These are phyloP conservation scores for Fusarium sp. DNA, from an alignment of 2,329 filamentous ascomycete genomes.

Conservation along the genomic window DNA sequence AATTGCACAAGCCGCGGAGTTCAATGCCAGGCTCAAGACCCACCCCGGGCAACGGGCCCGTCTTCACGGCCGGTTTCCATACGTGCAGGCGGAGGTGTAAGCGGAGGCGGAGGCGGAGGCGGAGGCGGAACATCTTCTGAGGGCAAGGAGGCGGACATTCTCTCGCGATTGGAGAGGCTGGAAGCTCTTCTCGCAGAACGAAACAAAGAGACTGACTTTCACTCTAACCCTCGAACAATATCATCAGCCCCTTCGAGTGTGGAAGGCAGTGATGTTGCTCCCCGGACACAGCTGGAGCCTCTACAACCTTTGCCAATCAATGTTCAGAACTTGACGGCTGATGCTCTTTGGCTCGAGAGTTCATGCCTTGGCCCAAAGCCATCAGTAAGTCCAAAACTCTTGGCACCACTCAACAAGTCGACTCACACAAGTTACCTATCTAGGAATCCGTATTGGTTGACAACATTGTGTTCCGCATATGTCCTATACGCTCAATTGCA, in stretches of 20 bases:
- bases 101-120: not conserved
- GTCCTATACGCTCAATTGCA: slow-evolving; percentile 47
- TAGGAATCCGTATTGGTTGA: slow-evolving; percentile 48
- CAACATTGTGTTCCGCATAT: slow-evolving; percentile 47
- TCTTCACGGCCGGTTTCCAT: slow-evolving; percentile 24
- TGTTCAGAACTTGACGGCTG: slow-evolving; percentile 48
- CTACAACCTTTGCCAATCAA: slow-evolving; percentile 41
- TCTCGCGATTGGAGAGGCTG: slow-evolving; percentile 41
- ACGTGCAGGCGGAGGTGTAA: not conserved
- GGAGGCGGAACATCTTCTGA: not conserved
- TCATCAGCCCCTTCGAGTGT: slow-evolving; percentile 10
- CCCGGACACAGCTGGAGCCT: slow-evolving; percentile 1
- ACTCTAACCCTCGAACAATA: not conserved
- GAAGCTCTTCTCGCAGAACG: slow-evolving; percentile 41
- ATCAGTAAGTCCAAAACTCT: slow-evolving; percentile 39
- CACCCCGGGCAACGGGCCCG: slow-evolving; percentile 29
- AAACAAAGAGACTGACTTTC: slow-evolving; percentile 24
- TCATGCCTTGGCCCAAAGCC: slow-evolving; percentile 46
- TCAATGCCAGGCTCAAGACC: slow-evolving; percentile 43
- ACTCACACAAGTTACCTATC: not conserved
- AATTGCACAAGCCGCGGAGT: slow-evolving; percentile 52
- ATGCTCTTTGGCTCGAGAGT: slow-evolving; percentile 49
- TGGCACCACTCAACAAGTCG: not conserved
- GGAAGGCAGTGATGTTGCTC: slow-evolving; percentile 1
- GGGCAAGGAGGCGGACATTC: slow-evolving; percentile 30